phyloP scores from a whole-genome alignment of 2,329 filamentous ascomycete species.

The Curvularia lunata region DNA sequence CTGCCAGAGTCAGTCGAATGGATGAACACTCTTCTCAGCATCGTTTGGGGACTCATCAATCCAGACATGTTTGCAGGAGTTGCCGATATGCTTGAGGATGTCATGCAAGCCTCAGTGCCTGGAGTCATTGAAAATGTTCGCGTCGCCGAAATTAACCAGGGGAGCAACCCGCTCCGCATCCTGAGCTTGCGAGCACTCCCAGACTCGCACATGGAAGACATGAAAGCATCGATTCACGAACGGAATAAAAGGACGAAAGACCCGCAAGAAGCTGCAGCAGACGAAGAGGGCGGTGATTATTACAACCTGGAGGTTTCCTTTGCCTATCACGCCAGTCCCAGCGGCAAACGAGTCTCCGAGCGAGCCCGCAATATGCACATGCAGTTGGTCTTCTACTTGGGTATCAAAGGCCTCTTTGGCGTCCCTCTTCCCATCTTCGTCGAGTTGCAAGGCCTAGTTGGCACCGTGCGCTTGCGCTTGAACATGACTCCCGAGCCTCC shows the following conservation, averaged over 20 bases:
- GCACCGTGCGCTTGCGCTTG: slow-evolving; percentile 80
- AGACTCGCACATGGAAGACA: slow-evolving; percentile 77
- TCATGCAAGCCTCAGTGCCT: slow-evolving; percentile 95
- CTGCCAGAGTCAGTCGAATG: slow-evolving; percentile 90
- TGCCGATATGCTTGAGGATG: slow-evolving; percentile 91
- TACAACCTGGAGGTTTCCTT: slow-evolving; percentile 93
- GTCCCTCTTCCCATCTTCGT: slow-evolving; percentile 88
- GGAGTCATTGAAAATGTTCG: slow-evolving; percentile 92
- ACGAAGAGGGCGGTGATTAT: slow-evolving; percentile 88
- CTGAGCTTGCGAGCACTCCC: slow-evolving; percentile 86
- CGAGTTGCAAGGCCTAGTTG: slow-evolving; percentile 88
- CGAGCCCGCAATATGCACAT: slow-evolving; percentile 97
- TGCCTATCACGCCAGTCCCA: slow-evolving; percentile 87
- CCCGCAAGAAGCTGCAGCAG: slow-evolving; percentile 82
- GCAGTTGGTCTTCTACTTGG: slow-evolving; percentile 93
- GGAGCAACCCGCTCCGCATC: slow-evolving; percentile 86
- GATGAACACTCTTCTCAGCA: slow-evolving; percentile 87
- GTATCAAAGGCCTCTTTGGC: slow-evolving; percentile 85
- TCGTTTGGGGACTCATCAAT: slow-evolving; percentile 91
- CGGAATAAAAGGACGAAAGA: slow-evolving; percentile 83
- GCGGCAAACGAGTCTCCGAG: slow-evolving; percentile 70
- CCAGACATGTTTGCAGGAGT: slow-evolving; percentile 93
- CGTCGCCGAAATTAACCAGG: slow-evolving; percentile 93
- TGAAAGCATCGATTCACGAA: slow-evolving; percentile 80
- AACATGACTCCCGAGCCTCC: slow-evolving; percentile 90